Conservation (phyloP, 2,329 filamentous ascomycete species). For the Cyphellophora europaea region DNA sequence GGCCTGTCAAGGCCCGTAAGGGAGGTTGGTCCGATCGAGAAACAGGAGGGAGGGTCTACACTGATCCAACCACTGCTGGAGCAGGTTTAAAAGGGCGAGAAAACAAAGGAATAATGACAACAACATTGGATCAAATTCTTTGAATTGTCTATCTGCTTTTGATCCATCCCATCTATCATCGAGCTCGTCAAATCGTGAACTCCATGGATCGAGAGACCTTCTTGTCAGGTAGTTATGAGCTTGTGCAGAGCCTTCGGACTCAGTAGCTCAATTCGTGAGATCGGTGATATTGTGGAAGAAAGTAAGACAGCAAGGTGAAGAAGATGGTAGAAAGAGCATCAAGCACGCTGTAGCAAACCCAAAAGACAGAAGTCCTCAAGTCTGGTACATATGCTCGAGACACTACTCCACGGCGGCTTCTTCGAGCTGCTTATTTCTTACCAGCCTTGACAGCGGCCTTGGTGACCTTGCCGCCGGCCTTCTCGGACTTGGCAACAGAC, state of each 20-base stretch:
- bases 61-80: too few relatives aligned
- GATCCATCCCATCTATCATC: slow-evolving; percentile 1
- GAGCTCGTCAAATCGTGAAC: not conserved
- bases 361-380: not conserved
- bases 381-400: too few relatives aligned
- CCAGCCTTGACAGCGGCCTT: slow-evolving; percentile 21
- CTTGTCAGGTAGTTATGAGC: not conserved
- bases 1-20: too few relatives aligned
- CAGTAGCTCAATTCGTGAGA: too few relatives aligned
- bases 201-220: not conserved
- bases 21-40: too few relatives aligned
- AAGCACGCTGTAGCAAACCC: not conserved
- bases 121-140: not conserved
- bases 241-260: too few relatives aligned
- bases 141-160: not conserved
- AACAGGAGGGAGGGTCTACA: too few relatives aligned
- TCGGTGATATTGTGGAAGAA: not conserved
- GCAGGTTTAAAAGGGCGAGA: too few relatives aligned
- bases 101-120: too few relatives aligned
- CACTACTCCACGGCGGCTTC: not conserved
- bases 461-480: slow-evolving; percentile 50
- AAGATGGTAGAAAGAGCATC: not conserved
- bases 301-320: not conserved
- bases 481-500: slow-evolving; percentile 59
- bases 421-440: slow-evolving; percentile 13